Percentiles rank a stretch among this genome's conserved stretches.
Conservation (phyloP, 73 alveolate species). For the Tetrahymena elliotti region DNA sequence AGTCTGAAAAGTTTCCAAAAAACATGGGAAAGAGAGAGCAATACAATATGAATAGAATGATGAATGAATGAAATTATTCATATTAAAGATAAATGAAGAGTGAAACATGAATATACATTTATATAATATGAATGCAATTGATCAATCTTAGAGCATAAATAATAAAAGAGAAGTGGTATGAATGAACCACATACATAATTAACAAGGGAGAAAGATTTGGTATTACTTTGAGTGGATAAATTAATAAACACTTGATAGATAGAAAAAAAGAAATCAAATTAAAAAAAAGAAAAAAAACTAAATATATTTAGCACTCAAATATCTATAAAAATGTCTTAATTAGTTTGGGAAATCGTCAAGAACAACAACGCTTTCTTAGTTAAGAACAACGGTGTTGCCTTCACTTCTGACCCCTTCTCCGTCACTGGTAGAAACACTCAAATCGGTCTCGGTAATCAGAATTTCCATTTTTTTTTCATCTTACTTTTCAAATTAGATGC, state of each 20-base stretch:
- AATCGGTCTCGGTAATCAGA: not conserved
- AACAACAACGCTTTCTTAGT: not conserved
- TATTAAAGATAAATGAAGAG: not conserved
- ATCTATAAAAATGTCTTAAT: not conserved
- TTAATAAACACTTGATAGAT: not conserved
- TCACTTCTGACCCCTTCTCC: not conserved
- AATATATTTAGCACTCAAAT: not conserved
- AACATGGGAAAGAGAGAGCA: not conserved
- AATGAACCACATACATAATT: not conserved
- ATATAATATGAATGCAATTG: not conserved
- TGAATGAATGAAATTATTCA: no score
- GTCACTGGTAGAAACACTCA: not conserved
- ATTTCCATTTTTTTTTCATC: not conserved
- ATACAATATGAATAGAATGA: not conserved
- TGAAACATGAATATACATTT: not conserved
- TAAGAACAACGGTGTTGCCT: not conserved
- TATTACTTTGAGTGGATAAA: not conserved
- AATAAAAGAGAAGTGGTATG: not conserved
- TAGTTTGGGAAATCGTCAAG: conserved; percentile 2
- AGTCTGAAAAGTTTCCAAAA: not conserved
- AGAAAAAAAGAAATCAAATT: not conserved
- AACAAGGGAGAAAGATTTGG: conserved; percentile 1
- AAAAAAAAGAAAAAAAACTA: not conserved
- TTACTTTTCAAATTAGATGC: not conserved
- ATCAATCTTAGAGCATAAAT: not conserved